These are phyloP conservation scores for Chaetomidium leptoderma DNA, from an alignment of 495 filamentous ascomycete genomes.

Conservation along the genomic window DNA sequence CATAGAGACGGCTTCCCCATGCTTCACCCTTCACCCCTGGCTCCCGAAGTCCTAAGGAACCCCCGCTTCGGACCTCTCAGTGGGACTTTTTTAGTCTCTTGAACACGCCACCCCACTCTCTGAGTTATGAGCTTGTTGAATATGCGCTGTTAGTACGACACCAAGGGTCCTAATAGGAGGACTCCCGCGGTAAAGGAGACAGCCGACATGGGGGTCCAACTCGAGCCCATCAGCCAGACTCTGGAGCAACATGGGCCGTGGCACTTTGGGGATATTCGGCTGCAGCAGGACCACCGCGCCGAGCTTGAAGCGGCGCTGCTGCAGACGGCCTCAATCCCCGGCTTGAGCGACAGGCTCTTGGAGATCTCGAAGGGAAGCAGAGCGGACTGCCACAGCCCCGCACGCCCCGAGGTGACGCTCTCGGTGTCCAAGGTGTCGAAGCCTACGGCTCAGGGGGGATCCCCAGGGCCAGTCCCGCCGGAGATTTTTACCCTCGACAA, in stretches of 20 bases:
- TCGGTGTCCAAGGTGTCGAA: slow-evolving; percentile 2
- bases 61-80: background rate
- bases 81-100: background rate
- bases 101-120: background rate
- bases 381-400: background rate
- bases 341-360: slow-evolving; percentile 16
- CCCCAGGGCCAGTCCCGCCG: background rate
- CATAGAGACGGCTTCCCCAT: background rate
- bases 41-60: background rate
- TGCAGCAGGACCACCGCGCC: slow-evolving; percentile 14
- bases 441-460: background rate
- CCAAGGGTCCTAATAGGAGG: slow-evolving; percentile 9
- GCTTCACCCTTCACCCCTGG: background rate
- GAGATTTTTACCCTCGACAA: background rate
- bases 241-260: slow-evolving; percentile 33
- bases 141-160: slow-evolving; percentile 20
- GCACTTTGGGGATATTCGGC: slow-evolving; percentile 23
- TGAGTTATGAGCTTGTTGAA: background rate
- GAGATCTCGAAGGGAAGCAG: slow-evolving; percentile 20
- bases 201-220: slow-evolving; percentile 27
- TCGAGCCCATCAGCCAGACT: slow-evolving; percentile 26
- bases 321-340: slow-evolving; percentile 19
- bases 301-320: slow-evolving; percentile 24
- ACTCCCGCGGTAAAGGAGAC: background rate
- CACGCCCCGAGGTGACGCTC: slow-evolving; percentile 4